A percentile compares a stretch with the other conserved stretches of the same genome.
Evolutionary conservation across 2,329 filamentous ascomycete species (phyloP).

Genomic region (Trichophyton equinum): DNA sequence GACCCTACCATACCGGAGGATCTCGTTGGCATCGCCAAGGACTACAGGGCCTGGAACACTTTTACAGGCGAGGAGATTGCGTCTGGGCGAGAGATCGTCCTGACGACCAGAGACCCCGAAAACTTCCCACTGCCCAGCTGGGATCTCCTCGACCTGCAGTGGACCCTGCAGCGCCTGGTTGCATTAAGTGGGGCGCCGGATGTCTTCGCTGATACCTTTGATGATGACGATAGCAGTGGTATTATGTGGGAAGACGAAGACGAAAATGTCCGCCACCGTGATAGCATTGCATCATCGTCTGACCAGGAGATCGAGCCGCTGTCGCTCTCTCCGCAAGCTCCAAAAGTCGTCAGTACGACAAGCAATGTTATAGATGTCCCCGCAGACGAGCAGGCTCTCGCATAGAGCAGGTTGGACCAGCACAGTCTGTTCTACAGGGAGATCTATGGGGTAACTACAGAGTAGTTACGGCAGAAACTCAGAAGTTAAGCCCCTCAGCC

Average conservation of each 20-base stretch:
- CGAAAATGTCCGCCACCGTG: too few relatives aligned
- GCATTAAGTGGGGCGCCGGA: slow-evolving; percentile 1
- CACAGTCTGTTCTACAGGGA: not conserved
- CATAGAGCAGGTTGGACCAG: not conserved
- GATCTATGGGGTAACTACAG: too few relatives aligned
- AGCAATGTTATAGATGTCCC: too few relatives aligned
- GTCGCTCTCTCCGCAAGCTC: not conserved
- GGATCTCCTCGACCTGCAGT: slow-evolving; percentile 4
- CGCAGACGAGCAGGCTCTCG: not conserved
- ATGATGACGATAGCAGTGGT: not conserved
- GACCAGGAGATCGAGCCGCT: not conserved
- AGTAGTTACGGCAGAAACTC: too few relatives aligned
- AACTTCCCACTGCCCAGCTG: not conserved
- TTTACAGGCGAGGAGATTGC: not conserved
- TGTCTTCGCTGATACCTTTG: not conserved
- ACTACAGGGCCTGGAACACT: not conserved
- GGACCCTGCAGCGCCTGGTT: slow-evolving; percentile 5
- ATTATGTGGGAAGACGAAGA: not conserved
- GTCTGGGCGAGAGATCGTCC: not conserved
- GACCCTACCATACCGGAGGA: not conserved
- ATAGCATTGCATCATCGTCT: not conserved
- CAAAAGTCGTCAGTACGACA: not conserved
- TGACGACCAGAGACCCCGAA: slow-evolving; percentile 5
- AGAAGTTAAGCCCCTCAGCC: too few relatives aligned
- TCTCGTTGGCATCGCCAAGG: not conserved